phyloP scores from a whole-genome alignment of 805 yeast genomes.

The Alloascoidea africana region DNA sequence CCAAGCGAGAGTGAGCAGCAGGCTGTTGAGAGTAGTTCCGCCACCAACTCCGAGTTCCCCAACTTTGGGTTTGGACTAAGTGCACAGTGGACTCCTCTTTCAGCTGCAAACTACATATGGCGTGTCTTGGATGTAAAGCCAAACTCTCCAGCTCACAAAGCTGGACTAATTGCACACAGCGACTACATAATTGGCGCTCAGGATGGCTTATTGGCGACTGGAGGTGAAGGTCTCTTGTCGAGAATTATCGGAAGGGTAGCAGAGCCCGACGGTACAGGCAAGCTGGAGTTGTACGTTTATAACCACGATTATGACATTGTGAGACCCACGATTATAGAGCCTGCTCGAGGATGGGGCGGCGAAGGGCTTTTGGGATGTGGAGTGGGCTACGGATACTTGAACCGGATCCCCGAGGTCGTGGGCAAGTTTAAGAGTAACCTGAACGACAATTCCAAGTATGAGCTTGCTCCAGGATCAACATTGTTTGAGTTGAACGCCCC shows the following conservation, averaged over 20 bases:
- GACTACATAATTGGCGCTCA: constrained; percentile 84
- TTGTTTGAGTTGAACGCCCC: constrained; percentile 20
- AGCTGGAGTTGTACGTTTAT: constrained; percentile 55
- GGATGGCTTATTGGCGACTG: constrained; percentile 72
- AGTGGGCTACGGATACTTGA: constrained; percentile 85
- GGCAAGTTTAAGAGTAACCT: constrained; percentile 12
- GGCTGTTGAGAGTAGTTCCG: not conserved
- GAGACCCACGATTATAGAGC: constrained; percentile 74
- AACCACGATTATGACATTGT: constrained; percentile 78
- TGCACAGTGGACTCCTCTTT: constrained; percentile 64
- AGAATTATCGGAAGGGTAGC: constrained; percentile 33
- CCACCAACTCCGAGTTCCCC: constrained; percentile 11
- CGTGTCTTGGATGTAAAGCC: constrained; percentile 64
- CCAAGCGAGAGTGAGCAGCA: not conserved
- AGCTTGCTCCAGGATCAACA: constrained; percentile 20
- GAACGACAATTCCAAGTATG: constrained; percentile 14
- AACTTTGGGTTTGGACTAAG: constrained; percentile 43
- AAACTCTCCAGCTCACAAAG: constrained; percentile 66
- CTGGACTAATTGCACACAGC: constrained; percentile 72
- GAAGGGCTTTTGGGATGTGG: constrained; percentile 83
- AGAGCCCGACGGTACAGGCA: constrained; percentile 16
- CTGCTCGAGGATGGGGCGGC: constrained; percentile 68
- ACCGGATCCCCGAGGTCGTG: constrained; percentile 61
- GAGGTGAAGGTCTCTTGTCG: constrained; percentile 73
- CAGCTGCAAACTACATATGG: constrained; percentile 73